Conservation (phyloP, 164 flowering plant genomes). For the Piper betle region DNA sequence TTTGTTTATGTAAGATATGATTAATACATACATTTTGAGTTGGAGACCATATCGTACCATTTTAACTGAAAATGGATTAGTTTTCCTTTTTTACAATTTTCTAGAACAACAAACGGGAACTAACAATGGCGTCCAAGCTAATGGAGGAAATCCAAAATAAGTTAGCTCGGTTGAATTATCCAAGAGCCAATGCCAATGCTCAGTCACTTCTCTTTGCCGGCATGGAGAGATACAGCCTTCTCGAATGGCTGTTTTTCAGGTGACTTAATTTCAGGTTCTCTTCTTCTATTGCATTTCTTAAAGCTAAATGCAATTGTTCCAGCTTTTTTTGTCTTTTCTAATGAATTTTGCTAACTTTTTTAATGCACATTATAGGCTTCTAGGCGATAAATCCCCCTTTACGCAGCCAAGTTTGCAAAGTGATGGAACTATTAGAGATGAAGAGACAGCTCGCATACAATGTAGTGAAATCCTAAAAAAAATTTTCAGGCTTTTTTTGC, state of each 20-base stretch:
- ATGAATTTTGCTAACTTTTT: background rate
- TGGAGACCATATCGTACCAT: no score
- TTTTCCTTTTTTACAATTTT: no score
- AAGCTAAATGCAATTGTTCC: background rate
- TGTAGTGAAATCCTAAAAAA: constrained; percentile 17
- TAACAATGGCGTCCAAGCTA: constrained; percentile 45
- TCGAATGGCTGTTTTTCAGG: constrained; percentile 98
- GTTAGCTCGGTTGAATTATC: constrained; percentile 48
- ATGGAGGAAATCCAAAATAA: constrained; percentile 73
- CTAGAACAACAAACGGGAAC: no score
- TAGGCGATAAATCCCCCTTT: constrained; percentile 92
- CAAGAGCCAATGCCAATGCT: constrained; percentile 82
- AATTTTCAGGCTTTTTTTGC: background rate
- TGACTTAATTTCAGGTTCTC: constrained; percentile 4
- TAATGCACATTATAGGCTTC: constrained; percentile 32
- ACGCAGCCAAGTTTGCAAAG: constrained; percentile 78
- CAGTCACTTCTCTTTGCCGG: constrained; percentile 97
- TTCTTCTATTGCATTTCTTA: background rate
- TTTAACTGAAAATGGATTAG: no score
- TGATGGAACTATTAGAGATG: constrained; percentile 76
- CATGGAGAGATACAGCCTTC: constrained; percentile 93
- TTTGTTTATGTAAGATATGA: no score
- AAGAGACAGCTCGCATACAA: constrained; percentile 86
- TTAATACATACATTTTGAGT: no score
- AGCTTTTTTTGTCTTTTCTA: background rate